Evolutionary conservation across 208 protist species (phyloP).

Genomic region (Phytomonas francai): DNA sequence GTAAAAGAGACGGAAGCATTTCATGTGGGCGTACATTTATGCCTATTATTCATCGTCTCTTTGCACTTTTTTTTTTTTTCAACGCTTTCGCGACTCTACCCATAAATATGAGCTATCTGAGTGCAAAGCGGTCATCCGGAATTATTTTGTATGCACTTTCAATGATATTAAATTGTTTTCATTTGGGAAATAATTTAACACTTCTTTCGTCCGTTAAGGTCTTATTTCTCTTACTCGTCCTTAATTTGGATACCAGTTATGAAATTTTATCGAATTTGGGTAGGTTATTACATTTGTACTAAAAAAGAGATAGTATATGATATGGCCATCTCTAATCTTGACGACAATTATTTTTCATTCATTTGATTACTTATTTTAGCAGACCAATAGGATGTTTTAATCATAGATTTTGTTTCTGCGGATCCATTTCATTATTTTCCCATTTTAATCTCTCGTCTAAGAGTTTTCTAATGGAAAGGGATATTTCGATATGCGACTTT

Average conservation of each 20-base stretch:
- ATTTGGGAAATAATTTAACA: neutral
- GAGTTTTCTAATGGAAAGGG: neutral
- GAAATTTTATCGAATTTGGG: neutral
- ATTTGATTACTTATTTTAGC: neutral
- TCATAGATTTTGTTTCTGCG: neutral
- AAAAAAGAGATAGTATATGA: neutral
- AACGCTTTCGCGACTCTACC: neutral
- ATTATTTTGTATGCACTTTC: neutral
- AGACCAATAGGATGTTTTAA: neutral
- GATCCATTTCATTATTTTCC: neutral
- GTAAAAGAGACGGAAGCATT: constrained; percentile 5
- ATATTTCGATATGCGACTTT: neutral
- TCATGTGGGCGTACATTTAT: neutral
- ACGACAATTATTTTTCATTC: neutral
- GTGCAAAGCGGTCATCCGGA: neutral
- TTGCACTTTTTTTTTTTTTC: neutral
- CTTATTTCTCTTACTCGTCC: neutral
- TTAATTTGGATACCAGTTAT: neutral
- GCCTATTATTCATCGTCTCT: neutral
- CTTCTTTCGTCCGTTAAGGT: neutral
- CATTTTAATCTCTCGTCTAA: neutral
- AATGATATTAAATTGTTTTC: neutral
- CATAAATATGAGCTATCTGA: neutral
- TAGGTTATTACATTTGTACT: neutral
- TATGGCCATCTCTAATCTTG: neutral